Percentiles rank a stretch among this genome's conserved stretches.
phyloP scores from a whole-genome alignment of 148 eudicot genomes.

The Mesembryanthemum crystallinum region DNA sequence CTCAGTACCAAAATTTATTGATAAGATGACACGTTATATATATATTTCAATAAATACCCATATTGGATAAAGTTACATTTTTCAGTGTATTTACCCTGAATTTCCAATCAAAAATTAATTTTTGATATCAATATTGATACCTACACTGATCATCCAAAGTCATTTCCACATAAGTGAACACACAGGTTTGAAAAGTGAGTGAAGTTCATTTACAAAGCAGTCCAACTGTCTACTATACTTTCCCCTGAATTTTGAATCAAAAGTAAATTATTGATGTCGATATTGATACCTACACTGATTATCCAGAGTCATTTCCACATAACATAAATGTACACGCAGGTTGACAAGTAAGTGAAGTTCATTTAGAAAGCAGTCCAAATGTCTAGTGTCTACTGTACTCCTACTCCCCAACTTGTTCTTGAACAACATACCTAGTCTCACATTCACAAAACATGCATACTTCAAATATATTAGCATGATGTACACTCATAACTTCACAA shows the following conservation, averaged over 20 bases:
- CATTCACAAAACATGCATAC: no score
- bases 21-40: not conserved
- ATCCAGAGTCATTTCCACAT: not conserved
- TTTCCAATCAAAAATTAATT: not conserved
- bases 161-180: not conserved
- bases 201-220: not conserved
- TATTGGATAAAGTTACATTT: no score
- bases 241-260: not conserved
- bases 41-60: not conserved
- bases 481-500: no score
- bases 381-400: no score
- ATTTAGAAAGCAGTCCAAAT: not conserved
- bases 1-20: not conserved
- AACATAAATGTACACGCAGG: not conserved
- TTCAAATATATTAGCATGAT: no score
- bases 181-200: not conserved
- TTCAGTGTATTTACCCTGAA: not conserved
- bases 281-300: not conserved
- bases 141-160: not conserved
- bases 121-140: not conserved
- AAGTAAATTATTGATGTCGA: not conserved
- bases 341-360: not conserved
- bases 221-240: no score
- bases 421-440: no score
- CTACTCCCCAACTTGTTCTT: no score